Evolutionary conservation across 2,329 filamentous ascomycete species (phyloP), one percentile per base, ranked within the genome.

Genomic region (Alternaria sp.): DNA sequence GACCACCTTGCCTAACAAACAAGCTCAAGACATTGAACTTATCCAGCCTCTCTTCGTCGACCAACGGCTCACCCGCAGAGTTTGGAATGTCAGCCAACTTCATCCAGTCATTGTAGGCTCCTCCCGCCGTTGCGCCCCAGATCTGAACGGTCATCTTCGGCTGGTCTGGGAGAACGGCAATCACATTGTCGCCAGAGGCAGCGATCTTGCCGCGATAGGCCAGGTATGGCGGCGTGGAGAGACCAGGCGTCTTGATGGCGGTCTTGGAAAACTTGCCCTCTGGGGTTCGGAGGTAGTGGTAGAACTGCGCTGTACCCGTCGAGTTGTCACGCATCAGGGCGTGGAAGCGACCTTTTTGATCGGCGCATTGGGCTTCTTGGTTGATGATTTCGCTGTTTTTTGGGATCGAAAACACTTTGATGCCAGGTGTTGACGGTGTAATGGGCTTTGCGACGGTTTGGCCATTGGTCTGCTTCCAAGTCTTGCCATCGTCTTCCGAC

Each of bases 341-440:
- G 51, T 84, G 82, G 54, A 84, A 80, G 1, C 80, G 78, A 0
- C 82, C 82, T 2, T 74, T 75, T 3, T 62, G 59, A 45, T 83
- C 82, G 2, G 80, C 79, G 7, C 78, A 79, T 62, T 84, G 82
- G 3, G 79, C 78, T 71, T 84, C 82, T 69, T 85, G 82, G 61
- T 84, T 84, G 56, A 80, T 78, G 51, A 84, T 77, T 2, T 83
- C 79, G 23, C 74, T 79, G 4, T 77, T 77, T 61, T 80, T 81
- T 0, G 79, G 77, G n/a, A 84, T 81, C 3, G 69, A 68, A 53
- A 80, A 81, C 1, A 80, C 79, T 14, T 78, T 75, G 45, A 83
- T 79, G 0, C 81, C 82, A 0, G 72, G 56, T 0, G 78, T 75
- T 0, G 72, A 73, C 0, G 81, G 82, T 2, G 66, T 69, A 10